phyloP scores from a whole-genome alignment of 2,329 filamentous ascomycete species.

The Didymella arachidicola region DNA sequence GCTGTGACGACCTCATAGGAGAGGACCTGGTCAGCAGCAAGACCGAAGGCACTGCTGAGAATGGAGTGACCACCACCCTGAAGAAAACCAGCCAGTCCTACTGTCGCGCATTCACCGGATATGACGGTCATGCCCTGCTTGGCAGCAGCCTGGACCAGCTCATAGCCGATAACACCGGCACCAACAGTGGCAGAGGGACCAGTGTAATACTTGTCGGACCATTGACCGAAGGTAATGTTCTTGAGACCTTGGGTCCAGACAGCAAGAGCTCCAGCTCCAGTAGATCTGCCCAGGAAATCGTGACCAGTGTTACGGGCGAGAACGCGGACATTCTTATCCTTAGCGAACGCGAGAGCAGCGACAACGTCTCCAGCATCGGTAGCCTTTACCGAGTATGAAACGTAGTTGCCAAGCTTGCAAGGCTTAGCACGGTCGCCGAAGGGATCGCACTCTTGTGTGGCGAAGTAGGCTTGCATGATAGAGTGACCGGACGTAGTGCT shows the following conservation, averaged over 20 bases:
- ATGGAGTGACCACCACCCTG: conserved; percentile 44
- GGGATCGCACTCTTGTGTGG: conserved; percentile 29
- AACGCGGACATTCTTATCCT: conserved; percentile 38
- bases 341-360: conserved; percentile 36
- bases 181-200: conserved; percentile 39
- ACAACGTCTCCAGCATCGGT: conserved; percentile 26
- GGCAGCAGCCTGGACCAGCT: conserved; percentile 33
- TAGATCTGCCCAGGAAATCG: conserved; percentile 41
- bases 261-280: conserved; percentile 38
- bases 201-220: conserved; percentile 32
- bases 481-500: conserved; percentile 22
- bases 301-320: conserved; percentile 38
- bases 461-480: conserved; percentile 28
- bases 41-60: conserved; percentile 32
- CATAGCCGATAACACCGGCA: conserved; percentile 39
- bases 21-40: conserved; percentile 44
- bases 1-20: conserved; percentile 45
- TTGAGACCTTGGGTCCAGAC: conserved; percentile 46
- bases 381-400: conserved; percentile 50
- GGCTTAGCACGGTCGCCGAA: conserved; percentile 22
- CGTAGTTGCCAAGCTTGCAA: conserved; percentile 38
- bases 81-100: conserved; percentile 44
- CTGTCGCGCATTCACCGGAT: conserved; percentile 43
- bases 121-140: conserved; percentile 33
- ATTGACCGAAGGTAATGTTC: conserved; percentile 29